These are phyloP conservation scores for Cryptosporidium sp. DNA, from an alignment of 169 alveolate genomes.

Conservation along the genomic window DNA sequence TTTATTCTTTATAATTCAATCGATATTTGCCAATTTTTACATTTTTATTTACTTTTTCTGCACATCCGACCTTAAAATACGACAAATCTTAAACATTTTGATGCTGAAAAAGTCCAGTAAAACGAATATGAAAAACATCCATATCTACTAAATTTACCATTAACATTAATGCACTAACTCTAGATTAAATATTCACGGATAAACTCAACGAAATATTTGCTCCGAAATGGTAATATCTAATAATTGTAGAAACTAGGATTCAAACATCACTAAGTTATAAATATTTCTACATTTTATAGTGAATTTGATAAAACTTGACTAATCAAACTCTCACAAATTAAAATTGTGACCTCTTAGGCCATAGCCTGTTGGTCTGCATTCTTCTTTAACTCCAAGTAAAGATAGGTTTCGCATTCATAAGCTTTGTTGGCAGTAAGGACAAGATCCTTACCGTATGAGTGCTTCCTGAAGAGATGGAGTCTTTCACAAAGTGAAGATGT, in stretches of 20 bases:
- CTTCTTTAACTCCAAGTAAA: not conserved
- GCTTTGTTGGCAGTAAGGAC: not conserved
- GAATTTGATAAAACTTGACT: not conserved
- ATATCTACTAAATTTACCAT: no score
- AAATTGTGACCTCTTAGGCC: not conserved
- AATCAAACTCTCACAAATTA: not conserved
- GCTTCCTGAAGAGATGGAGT: not conserved
- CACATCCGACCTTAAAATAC: no score
- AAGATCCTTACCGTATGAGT: constrained; percentile 8
- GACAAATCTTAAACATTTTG: no score
- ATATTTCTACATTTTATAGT: not conserved
- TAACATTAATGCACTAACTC: no score
- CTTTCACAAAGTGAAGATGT: constrained; percentile 15
- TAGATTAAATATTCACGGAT: not conserved
- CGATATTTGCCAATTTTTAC: no score
- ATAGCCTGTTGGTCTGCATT: not conserved
- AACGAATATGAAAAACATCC: no score
- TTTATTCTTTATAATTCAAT: no score
- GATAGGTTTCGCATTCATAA: constrained; percentile 27
- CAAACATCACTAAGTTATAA: not conserved
- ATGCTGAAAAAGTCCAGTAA: no score
- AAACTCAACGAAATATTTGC: not conserved
- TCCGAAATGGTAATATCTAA: not conserved
- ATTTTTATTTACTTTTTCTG: no score
- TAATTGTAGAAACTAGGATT: not conserved